Conservation (phyloP, 495 filamentous ascomycete species). For the Parmelia sp. region DNA sequence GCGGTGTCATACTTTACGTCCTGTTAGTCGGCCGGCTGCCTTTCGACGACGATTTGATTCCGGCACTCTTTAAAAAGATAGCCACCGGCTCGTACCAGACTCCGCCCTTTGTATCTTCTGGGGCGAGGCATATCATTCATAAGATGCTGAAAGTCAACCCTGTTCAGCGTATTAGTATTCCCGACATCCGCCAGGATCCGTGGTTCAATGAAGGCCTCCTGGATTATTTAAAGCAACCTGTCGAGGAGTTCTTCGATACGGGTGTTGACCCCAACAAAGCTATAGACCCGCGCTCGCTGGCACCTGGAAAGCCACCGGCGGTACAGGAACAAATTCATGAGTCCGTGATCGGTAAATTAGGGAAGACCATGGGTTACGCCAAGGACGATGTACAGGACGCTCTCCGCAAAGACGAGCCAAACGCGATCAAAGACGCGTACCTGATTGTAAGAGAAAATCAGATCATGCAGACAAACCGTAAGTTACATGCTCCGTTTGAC, state of each 20-base stretch:
- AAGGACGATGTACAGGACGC: conserved; percentile 94
- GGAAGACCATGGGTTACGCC: conserved; percentile 95
- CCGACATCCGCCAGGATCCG: conserved; percentile 86
- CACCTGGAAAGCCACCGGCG: conserved; percentile 65
- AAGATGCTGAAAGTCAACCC: conserved; percentile 94
- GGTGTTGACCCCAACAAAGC: conserved; percentile 87
- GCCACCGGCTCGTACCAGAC: conserved; percentile 84
- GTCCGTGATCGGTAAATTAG: conserved; percentile 86
- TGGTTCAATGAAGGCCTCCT: conserved; percentile 90
- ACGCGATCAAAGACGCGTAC: conserved; percentile 97
- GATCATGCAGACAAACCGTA: conserved; percentile 90
- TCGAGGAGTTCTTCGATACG: conserved; percentile 86
- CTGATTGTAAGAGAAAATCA: conserved; percentile 97
- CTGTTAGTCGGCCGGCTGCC: conserved; percentile 84
- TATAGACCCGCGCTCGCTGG: conserved; percentile 72
- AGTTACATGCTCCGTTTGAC: conserved; percentile 24
- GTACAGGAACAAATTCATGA: conserved; percentile 86
- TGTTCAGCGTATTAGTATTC: conserved; percentile 84
- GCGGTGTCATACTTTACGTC: conserved; percentile 96
- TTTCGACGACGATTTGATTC: conserved; percentile 96
- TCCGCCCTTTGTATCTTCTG: conserved; percentile 78
- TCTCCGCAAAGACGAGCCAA: conserved; percentile 82
- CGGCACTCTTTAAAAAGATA: conserved; percentile 80
- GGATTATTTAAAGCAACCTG: conserved; percentile 77
- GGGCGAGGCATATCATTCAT: conserved; percentile 78